Evolutionary conservation across 2,329 filamentous ascomycete genomes (phyloP).

Genomic region (Talaromyces piceae): DNA sequence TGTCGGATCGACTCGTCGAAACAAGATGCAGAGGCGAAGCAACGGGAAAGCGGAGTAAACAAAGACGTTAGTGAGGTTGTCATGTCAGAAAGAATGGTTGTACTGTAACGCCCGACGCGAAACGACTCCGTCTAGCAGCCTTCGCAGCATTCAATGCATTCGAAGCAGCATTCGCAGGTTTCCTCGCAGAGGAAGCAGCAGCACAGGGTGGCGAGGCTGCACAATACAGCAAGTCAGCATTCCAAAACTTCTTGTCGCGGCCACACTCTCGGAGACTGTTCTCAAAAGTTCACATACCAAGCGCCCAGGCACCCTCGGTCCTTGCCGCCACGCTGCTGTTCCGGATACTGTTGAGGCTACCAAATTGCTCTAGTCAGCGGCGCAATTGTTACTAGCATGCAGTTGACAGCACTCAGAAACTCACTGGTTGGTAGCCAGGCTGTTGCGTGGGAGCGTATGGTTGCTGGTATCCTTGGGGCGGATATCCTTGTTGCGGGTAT

Average conservation of each 20-base stretch:
- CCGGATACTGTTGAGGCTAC: conserved; percentile 30
- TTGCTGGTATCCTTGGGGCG: conserved; percentile 15
- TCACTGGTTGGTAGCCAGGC: conserved; percentile 27
- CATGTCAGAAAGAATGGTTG: background rate
- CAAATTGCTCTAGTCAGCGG: background rate
- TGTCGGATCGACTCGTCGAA: background rate
- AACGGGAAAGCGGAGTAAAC: background rate
- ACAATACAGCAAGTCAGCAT: conserved; percentile 8
- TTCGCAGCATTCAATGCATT: conserved; percentile 50
- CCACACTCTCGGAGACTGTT: no score
- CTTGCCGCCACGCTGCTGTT: conserved; percentile 26
- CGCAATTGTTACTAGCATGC: background rate
- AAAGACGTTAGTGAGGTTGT: background rate
- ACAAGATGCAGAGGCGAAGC: background rate
- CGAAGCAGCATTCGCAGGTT: conserved; percentile 57
- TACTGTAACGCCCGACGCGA: background rate
- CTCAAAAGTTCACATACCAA: conserved; percentile 34
- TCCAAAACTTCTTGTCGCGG: background rate
- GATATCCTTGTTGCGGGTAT: background rate
- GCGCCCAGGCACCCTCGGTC: conserved; percentile 45
- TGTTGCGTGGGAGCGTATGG: conserved; percentile 26
- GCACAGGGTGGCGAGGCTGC: conserved; percentile 49
- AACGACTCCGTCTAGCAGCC: conserved; percentile 21
- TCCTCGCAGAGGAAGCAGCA: conserved; percentile 60
- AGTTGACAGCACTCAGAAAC: background rate